A percentile compares a stretch with the other conserved stretches of the same genome.
phyloP scores from a whole-genome alignment of 345 rosid species.

The Brassica carinata region DNA sequence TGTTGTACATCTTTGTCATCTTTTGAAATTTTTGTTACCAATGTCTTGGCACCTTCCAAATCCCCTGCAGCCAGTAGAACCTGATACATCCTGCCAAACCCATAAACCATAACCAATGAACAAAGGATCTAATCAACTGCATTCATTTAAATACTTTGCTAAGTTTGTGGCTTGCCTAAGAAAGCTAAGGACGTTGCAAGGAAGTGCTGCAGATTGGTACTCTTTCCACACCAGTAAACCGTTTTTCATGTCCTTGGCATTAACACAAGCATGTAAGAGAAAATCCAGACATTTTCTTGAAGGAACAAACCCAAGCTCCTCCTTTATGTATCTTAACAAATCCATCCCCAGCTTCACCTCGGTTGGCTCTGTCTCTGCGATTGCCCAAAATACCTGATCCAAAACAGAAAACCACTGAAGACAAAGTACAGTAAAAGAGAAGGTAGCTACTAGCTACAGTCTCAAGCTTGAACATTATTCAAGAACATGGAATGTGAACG shows the following conservation, averaged over 20 bases:
- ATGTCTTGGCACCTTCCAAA: constrained; percentile 41
- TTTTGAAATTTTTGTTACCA: constrained; percentile 55
- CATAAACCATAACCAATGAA: constrained; percentile 19
- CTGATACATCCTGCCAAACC: constrained; percentile 79
- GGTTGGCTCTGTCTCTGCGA: constrained; percentile 52
- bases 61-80: constrained; percentile 70
- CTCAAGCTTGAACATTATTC: not conserved
- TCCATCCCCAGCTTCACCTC: constrained; percentile 61
- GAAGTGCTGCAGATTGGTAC: constrained; percentile 58
- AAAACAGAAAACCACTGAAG: constrained; percentile 2
- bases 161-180: constrained; percentile 49
- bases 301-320: constrained; percentile 64
- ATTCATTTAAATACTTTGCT: not conserved
- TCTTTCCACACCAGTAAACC: constrained; percentile 69
- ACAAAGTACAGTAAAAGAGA: constrained; percentile 3
- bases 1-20: constrained; percentile 64
- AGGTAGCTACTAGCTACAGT: constrained; percentile 11
- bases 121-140: not conserved
- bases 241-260: constrained; percentile 53
- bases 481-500: constrained; percentile 11
- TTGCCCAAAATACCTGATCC: constrained; percentile 52
- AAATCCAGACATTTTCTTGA: constrained; percentile 79
- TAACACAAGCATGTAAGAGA: constrained; percentile 69
- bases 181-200: constrained; percentile 59
- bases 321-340: constrained; percentile 57